Conservation (phyloP, 169 alveolate species). For the Eimeria falciformis region DNA sequence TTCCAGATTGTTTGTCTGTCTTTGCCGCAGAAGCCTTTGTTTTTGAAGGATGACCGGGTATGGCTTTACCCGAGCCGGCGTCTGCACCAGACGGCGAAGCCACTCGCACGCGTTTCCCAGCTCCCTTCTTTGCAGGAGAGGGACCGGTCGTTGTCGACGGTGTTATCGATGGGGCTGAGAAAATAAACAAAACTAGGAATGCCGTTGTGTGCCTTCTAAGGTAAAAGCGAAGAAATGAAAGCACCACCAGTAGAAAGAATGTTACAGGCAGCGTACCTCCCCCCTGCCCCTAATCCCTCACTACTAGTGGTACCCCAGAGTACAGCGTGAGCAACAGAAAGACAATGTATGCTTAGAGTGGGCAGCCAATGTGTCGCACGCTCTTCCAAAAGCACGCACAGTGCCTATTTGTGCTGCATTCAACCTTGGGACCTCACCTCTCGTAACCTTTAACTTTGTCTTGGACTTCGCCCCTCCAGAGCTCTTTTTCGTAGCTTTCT, state of each 20-base stretch:
- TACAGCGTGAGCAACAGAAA: too few relatives aligned
- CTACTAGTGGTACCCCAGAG: too few relatives aligned
- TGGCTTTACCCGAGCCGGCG: conserved; percentile 13
- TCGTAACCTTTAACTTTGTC: conserved; percentile 26
- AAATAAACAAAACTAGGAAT: not conserved
- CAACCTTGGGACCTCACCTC: not conserved
- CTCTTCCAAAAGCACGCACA: not conserved
- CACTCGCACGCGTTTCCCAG: conserved; percentile 1
- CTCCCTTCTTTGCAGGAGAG: conserved; percentile 31
- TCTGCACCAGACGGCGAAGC: conserved; percentile 21
- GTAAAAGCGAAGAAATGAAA: too few relatives aligned
- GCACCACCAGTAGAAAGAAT: too few relatives aligned
- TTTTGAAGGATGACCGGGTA: conserved; percentile 52
- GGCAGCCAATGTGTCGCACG: too few relatives aligned
- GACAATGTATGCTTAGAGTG: too few relatives aligned
- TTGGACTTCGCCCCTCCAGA: conserved; percentile 16
- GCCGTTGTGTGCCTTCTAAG: too few relatives aligned
- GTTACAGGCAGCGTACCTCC: too few relatives aligned
- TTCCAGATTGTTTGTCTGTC: conserved; percentile 67
- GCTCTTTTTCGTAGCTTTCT: conserved; percentile 34
- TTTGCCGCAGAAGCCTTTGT: not conserved
- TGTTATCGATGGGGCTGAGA: conserved; percentile 1
- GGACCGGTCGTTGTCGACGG: conserved; percentile 2
- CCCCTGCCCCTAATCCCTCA: too few relatives aligned
- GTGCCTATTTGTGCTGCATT: not conserved